phyloP scores from a whole-genome alignment of 768 basidiomycete genomes.

The Mycena filopes region DNA sequence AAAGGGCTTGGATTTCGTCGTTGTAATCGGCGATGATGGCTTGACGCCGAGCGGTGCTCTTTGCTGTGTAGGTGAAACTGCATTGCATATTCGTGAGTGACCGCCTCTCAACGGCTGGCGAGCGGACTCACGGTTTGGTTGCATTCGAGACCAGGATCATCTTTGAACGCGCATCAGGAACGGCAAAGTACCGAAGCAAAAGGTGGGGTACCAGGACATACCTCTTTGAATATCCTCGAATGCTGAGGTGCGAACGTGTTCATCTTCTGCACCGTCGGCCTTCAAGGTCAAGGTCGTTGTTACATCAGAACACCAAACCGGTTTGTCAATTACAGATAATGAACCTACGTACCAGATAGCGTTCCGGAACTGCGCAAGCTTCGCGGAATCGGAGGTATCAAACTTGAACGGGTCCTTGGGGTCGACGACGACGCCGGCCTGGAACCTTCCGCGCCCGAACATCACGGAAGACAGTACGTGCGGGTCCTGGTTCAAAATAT shows the following conservation, averaged over 20 bases:
- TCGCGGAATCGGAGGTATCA: conserved; percentile 42
- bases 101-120: conserved; percentile 30
- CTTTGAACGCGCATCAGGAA: conserved; percentile 35
- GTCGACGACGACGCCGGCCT: conserved; percentile 53
- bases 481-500: conserved; percentile 46
- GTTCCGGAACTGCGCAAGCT: conserved; percentile 46
- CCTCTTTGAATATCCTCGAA: conserved; percentile 59
- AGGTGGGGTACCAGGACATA: conserved; percentile 27
- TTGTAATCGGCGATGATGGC: conserved; percentile 50
- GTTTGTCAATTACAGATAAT: background rate
- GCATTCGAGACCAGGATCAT: conserved; percentile 52
- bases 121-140: conserved; percentile 48
- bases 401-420: conserved; percentile 43
- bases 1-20: conserved; percentile 51
- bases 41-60: conserved; percentile 48
- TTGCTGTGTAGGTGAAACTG: conserved; percentile 38
- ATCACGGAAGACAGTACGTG: conserved; percentile 46
- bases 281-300: conserved; percentile 28
- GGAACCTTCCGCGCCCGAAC: conserved; percentile 53
- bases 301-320: too few relatives aligned
- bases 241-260: conserved; percentile 54
- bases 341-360: conserved; percentile 44
- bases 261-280: conserved; percentile 52
- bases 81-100: conserved; percentile 27
- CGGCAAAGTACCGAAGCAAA: background rate